Evolutionary conservation across 305 asterid species (phyloP).

Genomic region (Stenogyne calaminthoides): DNA sequence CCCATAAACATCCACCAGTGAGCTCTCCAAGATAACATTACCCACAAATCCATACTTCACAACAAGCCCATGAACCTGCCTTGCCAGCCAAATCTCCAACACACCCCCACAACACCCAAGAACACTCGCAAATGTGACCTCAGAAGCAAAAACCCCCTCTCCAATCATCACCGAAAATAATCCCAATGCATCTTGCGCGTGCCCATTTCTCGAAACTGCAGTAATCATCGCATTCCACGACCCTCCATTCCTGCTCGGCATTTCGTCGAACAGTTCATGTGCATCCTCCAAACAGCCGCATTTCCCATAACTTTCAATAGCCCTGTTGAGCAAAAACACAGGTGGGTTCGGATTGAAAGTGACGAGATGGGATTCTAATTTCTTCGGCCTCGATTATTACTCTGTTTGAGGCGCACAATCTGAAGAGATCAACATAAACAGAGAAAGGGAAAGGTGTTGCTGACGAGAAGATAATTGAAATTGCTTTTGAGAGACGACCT

Average conservation of each 20-base stretch:
- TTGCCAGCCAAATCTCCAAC: conserved; percentile 51
- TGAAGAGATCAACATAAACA: conserved; percentile 62
- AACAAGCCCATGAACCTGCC: conserved; percentile 69
- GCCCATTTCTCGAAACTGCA: conserved; percentile 56
- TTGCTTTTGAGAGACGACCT: conserved; percentile 60
- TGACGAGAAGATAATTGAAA: conserved; percentile 56
- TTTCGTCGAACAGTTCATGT: conserved; percentile 72
- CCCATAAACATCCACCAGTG: conserved; percentile 78
- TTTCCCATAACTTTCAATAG: conserved; percentile 62
- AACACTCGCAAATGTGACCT: conserved; percentile 75
- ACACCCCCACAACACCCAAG: conserved; percentile 53
- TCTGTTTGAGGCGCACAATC: conserved; percentile 49
- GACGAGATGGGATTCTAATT: conserved; percentile 63
- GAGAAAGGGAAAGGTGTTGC: conserved; percentile 48
- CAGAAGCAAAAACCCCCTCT: conserved; percentile 61
- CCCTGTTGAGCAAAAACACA: conserved; percentile 69
- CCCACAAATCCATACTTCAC: conserved; percentile 67
- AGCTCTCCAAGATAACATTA: conserved; percentile 69
- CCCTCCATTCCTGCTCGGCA: conserved; percentile 75
- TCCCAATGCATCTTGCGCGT: conserved; percentile 37
- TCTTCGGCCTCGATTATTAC: conserved; percentile 63
- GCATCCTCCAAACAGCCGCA: conserved; percentile 65
- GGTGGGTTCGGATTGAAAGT: conserved; percentile 63
- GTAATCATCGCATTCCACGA: conserved; percentile 85
- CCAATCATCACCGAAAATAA: conserved; percentile 55